phyloP scores from a whole-genome alignment of 75 land plant genomes.

The Azolla pinnata region DNA sequence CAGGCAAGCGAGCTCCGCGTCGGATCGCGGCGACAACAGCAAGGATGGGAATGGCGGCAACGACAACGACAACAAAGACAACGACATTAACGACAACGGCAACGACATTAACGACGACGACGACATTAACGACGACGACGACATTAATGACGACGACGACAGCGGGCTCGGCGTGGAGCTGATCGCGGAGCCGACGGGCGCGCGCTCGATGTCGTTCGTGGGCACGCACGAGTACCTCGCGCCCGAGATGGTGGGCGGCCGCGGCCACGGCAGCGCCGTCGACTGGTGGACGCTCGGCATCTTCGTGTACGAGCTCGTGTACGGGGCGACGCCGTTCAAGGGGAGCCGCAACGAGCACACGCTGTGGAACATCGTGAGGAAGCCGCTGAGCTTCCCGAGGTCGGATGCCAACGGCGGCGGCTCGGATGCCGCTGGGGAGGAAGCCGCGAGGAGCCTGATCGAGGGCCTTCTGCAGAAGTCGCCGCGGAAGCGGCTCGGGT shows the following conservation, averaged over 20 bases:
- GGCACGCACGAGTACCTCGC: constrained; percentile 18
- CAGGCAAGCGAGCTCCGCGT: no score
- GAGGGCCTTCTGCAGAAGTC: constrained; percentile 45
- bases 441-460: constrained; percentile 47
- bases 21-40: no score
- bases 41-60: no score
- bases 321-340: constrained; percentile 7
- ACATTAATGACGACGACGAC: no score
- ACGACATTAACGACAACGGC: no score
- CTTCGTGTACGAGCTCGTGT: constrained; percentile 7
- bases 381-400: constrained; percentile 2
- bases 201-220: constrained; percentile 15
- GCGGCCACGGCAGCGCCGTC: constrained; percentile 16
- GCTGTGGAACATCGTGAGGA: not conserved
- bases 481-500: constrained; percentile 51
- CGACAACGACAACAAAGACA: no score
- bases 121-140: no score
- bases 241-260: constrained; percentile 19
- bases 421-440: no score
- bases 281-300: constrained; percentile 22
- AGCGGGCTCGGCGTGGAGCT: constrained; percentile 11
- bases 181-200: constrained; percentile 12
- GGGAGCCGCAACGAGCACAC: constrained; percentile 1
- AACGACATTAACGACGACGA: no score
- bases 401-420: not conserved